Base-by-base conservation (phyloP, 345 rosid genomes). In the Eucalyptus coolabah region DNA sequence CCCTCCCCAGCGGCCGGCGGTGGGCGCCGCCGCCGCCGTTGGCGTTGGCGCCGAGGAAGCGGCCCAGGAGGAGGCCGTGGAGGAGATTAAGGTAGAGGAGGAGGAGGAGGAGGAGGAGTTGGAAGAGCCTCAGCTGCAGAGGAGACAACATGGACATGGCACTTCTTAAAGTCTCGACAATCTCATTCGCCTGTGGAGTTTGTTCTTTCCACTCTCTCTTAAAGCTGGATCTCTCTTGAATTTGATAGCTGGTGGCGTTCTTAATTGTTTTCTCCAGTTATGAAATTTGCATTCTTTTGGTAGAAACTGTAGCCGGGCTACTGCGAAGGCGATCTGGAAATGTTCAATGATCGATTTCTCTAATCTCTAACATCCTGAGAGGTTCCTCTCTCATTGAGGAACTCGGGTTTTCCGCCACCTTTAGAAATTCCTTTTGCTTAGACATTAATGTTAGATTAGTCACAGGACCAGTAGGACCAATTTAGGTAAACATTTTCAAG, bases 51-150 rank as follows among this genome's bases (percentile, higher is more conserved):
- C 89, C 56, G 50, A 65, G 49, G 86, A 24, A 44, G 56, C 44
- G 12, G 42, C 59, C 23, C 69, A 87, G n/a, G 93, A 88, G 83
- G 91, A 83, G 63, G 89, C 63, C 2, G 77, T 50, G 10, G 93
- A 86, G 67, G 93, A 93, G 89, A 87, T 72, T n/a, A 87, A 88
- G 45, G 91, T 90, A 63, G 94, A 91, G 77, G 91, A 87, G 18
- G 87, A 89, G 40, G 89, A 88, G 51, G 85, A 63, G 44, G 92
- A 69, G 51, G 87, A 47, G 87, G 65, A 90, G 47, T 89, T 28
- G 19, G 72, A 87, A n/a, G 72, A 59, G 47, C 89, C 69, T 15
- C 80, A 50, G 88, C 60, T 82, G 86, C 85, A 85, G 85, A 63
- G 59, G 80, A 50, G 87, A 88, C 24, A 87, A 28, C 53, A 51